These are phyloP conservation scores for Ramaria rubella DNA, from an alignment of 768 basidiomycete genomes.

Conservation along the genomic window DNA sequence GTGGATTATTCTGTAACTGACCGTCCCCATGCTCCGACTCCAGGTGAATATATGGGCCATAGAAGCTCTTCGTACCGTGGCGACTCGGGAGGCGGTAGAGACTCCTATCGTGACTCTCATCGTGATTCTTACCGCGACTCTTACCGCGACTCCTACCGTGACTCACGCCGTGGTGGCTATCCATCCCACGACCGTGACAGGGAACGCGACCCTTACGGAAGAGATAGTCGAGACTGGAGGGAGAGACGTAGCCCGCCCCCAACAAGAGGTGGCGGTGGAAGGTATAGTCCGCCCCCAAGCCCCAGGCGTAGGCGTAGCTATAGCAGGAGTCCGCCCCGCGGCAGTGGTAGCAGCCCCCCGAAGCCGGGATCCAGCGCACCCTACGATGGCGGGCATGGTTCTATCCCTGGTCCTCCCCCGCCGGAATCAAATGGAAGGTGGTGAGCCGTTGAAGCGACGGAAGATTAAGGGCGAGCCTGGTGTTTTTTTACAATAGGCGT, in stretches of 20 bases:
- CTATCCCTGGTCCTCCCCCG: not conserved
- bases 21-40: conserved; percentile 91
- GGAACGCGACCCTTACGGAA: conserved; percentile 59
- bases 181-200: conserved; percentile 29
- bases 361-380: conserved; percentile 2
- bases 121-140: conserved; percentile 30
- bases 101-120: conserved; percentile 40
- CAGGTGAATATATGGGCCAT: conserved; percentile 97
- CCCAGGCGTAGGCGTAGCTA: conserved; percentile 57
- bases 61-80: conserved; percentile 46
- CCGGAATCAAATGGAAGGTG: conserved; percentile 8
- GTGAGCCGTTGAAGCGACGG: conserved; percentile 6
- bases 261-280: conserved; percentile 39
- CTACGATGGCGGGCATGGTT: not conserved
- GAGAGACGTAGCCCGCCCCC: conserved; percentile 74
- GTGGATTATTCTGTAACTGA: conserved; percentile 96
- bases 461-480: not conserved
- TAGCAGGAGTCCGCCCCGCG: conserved; percentile 73
- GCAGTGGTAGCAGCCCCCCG: conserved; percentile 42
- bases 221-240: conserved; percentile 70
- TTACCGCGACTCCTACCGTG: conserved; percentile 30
- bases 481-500: conserved; percentile 6
- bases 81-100: conserved; percentile 33
- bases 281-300: conserved; percentile 74
- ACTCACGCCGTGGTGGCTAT: conserved; percentile 40